Evolutionary conservation across 2,329 filamentous ascomycete genomes (phyloP), one percentile per base, ranked within the genome.

Genomic region (Calonectria pauciramosa): DNA sequence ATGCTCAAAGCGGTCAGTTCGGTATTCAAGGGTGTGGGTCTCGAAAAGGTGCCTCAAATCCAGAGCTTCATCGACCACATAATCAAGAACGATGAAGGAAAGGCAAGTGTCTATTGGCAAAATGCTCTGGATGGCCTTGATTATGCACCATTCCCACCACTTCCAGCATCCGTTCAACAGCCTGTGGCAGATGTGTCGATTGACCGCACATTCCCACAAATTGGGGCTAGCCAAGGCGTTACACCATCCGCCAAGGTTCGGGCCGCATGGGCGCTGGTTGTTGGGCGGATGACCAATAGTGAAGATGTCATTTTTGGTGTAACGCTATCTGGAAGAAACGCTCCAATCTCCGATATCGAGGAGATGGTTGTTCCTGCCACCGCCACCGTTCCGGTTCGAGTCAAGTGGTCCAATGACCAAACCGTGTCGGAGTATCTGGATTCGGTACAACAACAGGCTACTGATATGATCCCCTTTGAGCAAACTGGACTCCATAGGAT

Each of bases 381-480:
- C 9, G 52, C 68, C 41, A 70, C 68, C 3, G 68, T 82, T 0
- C 81, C 80, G 3, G 38, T 82, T 5, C 72, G 79, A 0, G 51
- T 81, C 11, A 28, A 49, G 0, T 20, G 79, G n/a, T 79, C 83
- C 89, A 47, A 54, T 5, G 34, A 69, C 2, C 52, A 66, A 26
- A 78, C 80, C 0, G 80, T 87, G 11, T 75, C 77, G 0, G 81
- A 87, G 23, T 89, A 87, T 70, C 80, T 91, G 20, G 80, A 87
- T 28, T 77, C 79, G 0, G 51, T 80, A 0, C 76, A 81, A 20
- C 20, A 41, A 8, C 68, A 75, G 23, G 51, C 74, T 9, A 64
- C 59, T 11, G 74, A 71, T 11, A 76, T 77, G 73, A 71, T 74
- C 3, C 28, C 70, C 4, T 72, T 44, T 23, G 71, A 75, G 38